Evolutionary conservation across 768 basidiomycete species (phyloP).

Genomic region (Termitomyces sp.): DNA sequence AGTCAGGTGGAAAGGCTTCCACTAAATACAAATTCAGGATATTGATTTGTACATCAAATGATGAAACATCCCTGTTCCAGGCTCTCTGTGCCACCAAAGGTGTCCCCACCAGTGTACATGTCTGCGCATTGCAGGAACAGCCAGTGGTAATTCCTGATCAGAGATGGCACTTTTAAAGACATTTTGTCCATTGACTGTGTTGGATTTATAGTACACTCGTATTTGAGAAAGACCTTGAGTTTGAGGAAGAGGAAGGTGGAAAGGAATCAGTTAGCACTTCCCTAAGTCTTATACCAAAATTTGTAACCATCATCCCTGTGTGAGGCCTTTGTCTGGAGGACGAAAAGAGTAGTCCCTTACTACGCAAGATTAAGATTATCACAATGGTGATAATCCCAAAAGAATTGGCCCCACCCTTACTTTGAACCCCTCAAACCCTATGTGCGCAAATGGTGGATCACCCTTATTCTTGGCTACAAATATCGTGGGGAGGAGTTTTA

Average conservation of each 20-base stretch:
- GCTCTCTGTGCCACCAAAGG: background rate
- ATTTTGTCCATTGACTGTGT: background rate
- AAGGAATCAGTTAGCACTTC: no score
- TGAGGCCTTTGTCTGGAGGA: no score
- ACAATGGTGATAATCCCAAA: no score
- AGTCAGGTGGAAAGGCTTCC: background rate
- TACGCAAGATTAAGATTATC: no score
- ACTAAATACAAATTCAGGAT: background rate
- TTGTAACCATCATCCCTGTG: no score
- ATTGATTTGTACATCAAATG: background rate
- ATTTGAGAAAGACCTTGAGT: background rate
- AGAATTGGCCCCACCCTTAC: no score
- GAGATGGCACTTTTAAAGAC: background rate
- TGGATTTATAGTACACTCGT: background rate
- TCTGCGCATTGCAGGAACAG: background rate
- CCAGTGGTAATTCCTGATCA: background rate
- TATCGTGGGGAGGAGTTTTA: no score
- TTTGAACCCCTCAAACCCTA: no score
- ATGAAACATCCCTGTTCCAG: background rate
- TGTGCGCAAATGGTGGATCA: no score
- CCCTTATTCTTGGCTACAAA: no score
- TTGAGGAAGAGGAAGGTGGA: background rate
- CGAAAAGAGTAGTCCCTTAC: no score
- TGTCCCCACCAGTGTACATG: background rate
- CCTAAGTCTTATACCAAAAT: no score